A percentile compares a stretch with the other conserved stretches of the same genome.
These are phyloP conservation scores for Phycomyces blakesleeanus DNA, from an alignment of 192 early-diverging fungal species.

Conservation along the genomic window DNA sequence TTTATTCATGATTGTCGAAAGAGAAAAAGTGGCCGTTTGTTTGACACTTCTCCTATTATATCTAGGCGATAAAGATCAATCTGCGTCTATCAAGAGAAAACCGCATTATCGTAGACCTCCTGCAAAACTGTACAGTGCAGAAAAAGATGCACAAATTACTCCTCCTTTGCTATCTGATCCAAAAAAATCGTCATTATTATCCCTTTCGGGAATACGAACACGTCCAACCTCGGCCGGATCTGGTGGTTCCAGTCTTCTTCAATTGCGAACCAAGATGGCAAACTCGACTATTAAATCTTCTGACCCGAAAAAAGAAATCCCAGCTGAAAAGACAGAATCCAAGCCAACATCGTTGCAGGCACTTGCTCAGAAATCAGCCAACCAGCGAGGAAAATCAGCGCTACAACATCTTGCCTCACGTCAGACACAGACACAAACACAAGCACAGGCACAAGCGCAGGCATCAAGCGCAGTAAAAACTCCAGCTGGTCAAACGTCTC, in stretches of 20 bases:
- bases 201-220: not conserved
- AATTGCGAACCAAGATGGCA: not conserved
- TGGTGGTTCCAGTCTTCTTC: not conserved
- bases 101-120: slow-evolving; percentile 12
- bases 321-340: slow-evolving; percentile 4
- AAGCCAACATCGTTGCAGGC: not conserved
- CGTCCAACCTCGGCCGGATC: not conserved
- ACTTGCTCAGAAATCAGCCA: slow-evolving; percentile 3
- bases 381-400: slow-evolving; percentile 7
- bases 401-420: slow-evolving; percentile 9
- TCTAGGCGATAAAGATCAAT: not conserved
- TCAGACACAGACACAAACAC: not conserved
- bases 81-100: not conserved
- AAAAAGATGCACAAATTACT: not conserved
- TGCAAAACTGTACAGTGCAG: slow-evolving; percentile 3
- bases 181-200: not conserved
- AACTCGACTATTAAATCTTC: slow-evolving; percentile 16
- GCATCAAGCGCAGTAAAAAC: not conserved
- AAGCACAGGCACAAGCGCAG: too few relatives aligned
- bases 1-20: not conserved
- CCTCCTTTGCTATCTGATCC: not conserved
- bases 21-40: not conserved
- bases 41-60: not conserved
- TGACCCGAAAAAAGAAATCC: slow-evolving; percentile 2
- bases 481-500: not conserved